Conservation (phyloP, 208 protist genomes). For the Trypanosomatidae sp. region DNA sequence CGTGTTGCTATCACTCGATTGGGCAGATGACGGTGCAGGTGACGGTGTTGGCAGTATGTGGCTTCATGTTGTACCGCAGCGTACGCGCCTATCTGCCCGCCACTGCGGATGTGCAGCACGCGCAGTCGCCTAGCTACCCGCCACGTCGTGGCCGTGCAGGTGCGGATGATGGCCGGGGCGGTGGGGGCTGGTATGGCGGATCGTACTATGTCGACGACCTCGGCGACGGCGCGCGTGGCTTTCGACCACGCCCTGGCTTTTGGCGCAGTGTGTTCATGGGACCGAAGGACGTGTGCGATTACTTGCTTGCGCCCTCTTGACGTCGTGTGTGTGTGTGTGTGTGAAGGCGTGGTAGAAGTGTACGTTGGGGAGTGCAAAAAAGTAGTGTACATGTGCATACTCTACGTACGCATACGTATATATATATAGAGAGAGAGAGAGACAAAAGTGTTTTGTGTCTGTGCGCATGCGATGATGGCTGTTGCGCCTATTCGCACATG, state of each 20-base stretch:
- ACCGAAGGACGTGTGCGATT: slow-evolving; percentile 72
- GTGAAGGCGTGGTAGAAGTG: too few relatives aligned
- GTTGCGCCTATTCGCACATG: too few relatives aligned
- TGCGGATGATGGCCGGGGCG: slow-evolving; percentile 2
- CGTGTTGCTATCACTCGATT: slow-evolving; percentile 35
- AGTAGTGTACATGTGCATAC: too few relatives aligned
- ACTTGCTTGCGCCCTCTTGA: slow-evolving; percentile 63
- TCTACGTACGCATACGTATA: too few relatives aligned
- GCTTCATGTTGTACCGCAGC: slow-evolving; percentile 27
- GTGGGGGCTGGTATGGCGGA: slow-evolving; percentile 5
- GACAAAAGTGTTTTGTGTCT: too few relatives aligned
- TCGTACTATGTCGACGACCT: slow-evolving; percentile 11
- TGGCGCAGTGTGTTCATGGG: slow-evolving; percentile 54
- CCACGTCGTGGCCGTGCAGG: slow-evolving; percentile 1
- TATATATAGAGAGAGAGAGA: too few relatives aligned
- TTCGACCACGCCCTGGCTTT: slow-evolving; percentile 13
- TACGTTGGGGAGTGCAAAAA: too few relatives aligned
- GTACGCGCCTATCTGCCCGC: slow-evolving; percentile 12
- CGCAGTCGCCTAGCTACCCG: neutral
- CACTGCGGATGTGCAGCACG: neutral
- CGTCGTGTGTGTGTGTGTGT: too few relatives aligned
- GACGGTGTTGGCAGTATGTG: slow-evolving; percentile 20
- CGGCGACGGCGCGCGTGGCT: slow-evolving; percentile 2
- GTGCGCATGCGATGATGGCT: too few relatives aligned
- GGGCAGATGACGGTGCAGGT: slow-evolving; percentile 49